Percentiles rank a stretch among this genome's conserved stretches.
Conservation (phyloP, 225 moss, liverwort and hornwort genomes). For the Asterella californica region DNA sequence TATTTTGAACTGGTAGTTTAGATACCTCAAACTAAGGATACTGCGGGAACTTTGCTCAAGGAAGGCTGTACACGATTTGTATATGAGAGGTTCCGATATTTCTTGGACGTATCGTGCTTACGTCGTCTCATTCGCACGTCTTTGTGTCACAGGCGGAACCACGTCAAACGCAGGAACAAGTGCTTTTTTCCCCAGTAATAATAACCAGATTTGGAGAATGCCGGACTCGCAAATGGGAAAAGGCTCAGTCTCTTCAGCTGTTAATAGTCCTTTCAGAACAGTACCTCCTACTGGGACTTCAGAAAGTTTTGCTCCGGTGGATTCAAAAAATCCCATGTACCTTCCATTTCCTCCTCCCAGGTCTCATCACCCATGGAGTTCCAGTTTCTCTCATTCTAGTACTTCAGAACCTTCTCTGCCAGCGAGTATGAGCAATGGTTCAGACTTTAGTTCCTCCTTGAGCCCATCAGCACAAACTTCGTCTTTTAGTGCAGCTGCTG, state of each 20-base stretch:
- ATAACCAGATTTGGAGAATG: conserved; percentile 8
- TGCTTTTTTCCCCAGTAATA: neutral
- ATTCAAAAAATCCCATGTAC: conserved; percentile 6
- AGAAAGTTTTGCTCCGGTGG: conserved; percentile 21
- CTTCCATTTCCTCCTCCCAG: conserved; percentile 36
- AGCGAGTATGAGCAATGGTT: conserved; percentile 12
- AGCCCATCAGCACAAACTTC: conserved; percentile 8
- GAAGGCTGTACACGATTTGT: neutral
- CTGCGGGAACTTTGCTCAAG: neutral
- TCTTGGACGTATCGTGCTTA: neutral
- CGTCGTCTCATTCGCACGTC: neutral
- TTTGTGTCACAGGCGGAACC: conserved; percentile 28
- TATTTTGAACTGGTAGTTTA: neutral
- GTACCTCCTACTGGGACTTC: conserved; percentile 11
- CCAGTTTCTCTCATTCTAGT: conserved; percentile 1
- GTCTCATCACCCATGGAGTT: conserved; percentile 11
- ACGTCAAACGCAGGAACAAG: conserved; percentile 16
- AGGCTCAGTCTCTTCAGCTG: conserved; percentile 11
- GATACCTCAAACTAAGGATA: neutral
- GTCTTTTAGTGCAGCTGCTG: neutral
- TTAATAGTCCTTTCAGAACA: conserved; percentile 14
- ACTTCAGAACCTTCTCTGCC: conserved; percentile 23
- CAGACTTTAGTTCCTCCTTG: conserved; percentile 11
- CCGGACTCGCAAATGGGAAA: conserved; percentile 17
- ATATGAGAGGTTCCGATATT: neutral